Evolutionary conservation across 306 rosid species (phyloP).

Genomic region (Acacia crassicarpa): DNA sequence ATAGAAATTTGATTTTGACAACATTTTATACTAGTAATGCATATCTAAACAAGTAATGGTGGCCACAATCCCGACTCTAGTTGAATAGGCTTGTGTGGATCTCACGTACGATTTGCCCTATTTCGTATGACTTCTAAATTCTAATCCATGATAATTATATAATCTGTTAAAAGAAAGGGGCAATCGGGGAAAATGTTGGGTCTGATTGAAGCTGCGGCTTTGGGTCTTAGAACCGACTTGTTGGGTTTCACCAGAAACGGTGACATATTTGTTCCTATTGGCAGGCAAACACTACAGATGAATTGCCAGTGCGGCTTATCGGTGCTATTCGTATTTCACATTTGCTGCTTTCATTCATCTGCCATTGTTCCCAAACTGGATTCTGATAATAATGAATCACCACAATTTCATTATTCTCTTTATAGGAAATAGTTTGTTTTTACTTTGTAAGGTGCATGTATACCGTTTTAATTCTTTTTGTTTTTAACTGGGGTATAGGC

Average conservation of each 20-base stretch:
- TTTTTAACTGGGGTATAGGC: no score
- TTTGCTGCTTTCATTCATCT: conserved; percentile 68
- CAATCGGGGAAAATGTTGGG: background rate
- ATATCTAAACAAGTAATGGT: conserved; percentile 9
- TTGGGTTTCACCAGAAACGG: background rate
- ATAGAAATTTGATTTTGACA: no score
- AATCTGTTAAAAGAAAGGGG: no score
- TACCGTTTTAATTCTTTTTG: conserved; percentile 35
- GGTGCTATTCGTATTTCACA: conserved; percentile 96
- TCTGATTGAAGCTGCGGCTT: background rate
- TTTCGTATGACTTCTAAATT: background rate
- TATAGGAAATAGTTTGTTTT: conserved; percentile 54
- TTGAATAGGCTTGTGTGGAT: conserved; percentile 1
- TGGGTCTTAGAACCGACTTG: background rate
- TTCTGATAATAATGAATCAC: conserved; percentile 50
- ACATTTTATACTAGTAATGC: conserved; percentile 5
- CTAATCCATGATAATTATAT: no score
- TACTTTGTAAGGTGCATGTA: conserved; percentile 38
- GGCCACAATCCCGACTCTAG: conserved; percentile 2
- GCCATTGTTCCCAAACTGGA: conserved; percentile 81
- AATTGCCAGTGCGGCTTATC: conserved; percentile 91
- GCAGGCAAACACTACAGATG: conserved; percentile 84
- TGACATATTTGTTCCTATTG: conserved; percentile 35
- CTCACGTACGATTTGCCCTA: conserved; percentile 2
- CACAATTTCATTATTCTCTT: conserved; percentile 27